Evolutionary conservation across 2,329 filamentous ascomycete genomes (phyloP).

Genomic region (Colletotrichum sp.): DNA sequence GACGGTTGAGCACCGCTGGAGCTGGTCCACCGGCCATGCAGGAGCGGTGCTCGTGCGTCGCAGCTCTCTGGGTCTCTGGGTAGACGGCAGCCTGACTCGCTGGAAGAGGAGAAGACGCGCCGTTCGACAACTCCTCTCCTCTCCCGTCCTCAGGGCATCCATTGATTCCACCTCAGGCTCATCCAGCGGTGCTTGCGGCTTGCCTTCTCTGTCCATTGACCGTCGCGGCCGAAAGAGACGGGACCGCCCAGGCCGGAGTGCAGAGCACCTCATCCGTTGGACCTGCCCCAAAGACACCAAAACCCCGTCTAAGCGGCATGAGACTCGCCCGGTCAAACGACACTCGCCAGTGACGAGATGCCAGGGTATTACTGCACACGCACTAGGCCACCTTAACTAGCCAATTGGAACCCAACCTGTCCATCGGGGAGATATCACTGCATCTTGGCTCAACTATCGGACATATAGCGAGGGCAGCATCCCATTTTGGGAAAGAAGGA

Average conservation of each 20-base stretch:
- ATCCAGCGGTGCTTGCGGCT: not conserved
- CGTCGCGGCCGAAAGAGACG: not conserved
- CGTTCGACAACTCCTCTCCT: not conserved
- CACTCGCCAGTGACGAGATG: not conserved
- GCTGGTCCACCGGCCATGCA: not conserved
- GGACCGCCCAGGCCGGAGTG: not conserved
- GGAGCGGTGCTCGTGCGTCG: not conserved
- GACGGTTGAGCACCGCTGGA: not conserved
- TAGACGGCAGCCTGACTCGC: slow-evolving; percentile 9
- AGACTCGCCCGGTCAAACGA: not conserved
- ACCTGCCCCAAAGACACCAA: not conserved
- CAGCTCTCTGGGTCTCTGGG: not conserved
- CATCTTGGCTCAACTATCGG: not conserved
- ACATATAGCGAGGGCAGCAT: not conserved
- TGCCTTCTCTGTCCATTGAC: not conserved
- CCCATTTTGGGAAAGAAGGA: not conserved
- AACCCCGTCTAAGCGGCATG: not conserved
- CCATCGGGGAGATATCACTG: not conserved
- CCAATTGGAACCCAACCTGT: not conserved
- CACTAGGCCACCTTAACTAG: not conserved
- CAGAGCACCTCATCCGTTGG: not conserved
- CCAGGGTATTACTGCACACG: not conserved
- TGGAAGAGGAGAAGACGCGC: not conserved
- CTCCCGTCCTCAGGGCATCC: not conserved
- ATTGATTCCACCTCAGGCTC: not conserved